Conservation (phyloP, 2,329 filamentous ascomycete genomes). For the Cercospora sp. region DNA sequence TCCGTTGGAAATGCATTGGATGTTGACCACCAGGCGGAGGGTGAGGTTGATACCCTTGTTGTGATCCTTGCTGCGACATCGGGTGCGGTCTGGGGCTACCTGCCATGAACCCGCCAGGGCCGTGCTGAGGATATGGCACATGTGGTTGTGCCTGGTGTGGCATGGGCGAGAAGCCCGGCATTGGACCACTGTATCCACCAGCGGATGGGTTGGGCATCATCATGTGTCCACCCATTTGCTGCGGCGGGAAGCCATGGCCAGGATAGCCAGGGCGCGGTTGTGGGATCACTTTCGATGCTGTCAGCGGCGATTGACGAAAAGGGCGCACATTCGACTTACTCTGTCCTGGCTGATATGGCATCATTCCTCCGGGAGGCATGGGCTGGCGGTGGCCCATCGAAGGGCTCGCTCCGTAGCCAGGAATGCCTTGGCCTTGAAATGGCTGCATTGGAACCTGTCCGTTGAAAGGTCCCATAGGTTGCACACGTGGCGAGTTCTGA, state of each 20-base stretch:
- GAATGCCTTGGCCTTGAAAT: conserved; percentile 68
- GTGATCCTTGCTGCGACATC: conserved; percentile 94
- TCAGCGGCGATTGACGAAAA: conserved; percentile 58
- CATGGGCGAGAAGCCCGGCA: conserved; percentile 65
- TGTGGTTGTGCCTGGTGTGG: conserved; percentile 68
- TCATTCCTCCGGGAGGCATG: conserved; percentile 29
- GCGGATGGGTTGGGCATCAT: conserved; percentile 75
- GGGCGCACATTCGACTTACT: conserved; percentile 26
- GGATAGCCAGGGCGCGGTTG: conserved; percentile 27
- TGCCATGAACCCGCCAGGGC: conserved; percentile 60
- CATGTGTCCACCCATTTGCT: conserved; percentile 66
- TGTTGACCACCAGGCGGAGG: conserved; percentile 30
- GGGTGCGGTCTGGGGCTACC: conserved; percentile 83
- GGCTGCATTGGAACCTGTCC: conserved; percentile 54
- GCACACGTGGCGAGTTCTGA: conserved; percentile 80
- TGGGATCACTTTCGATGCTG: conserved; percentile 59
- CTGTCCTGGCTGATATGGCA: conserved; percentile 27
- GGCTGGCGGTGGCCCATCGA: conserved; percentile 54
- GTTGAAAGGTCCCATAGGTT: conserved; percentile 55
- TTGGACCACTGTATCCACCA: conserved; percentile 70
- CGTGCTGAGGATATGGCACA: conserved; percentile 41
- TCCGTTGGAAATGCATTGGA: conserved; percentile 32
- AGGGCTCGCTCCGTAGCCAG: conserved; percentile 69
- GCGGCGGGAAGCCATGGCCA: conserved; percentile 23
- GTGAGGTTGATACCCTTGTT: conserved; percentile 67